Conservation (phyloP, 2,329 filamentous ascomycete species). For the Biscogniauxia sp. region DNA sequence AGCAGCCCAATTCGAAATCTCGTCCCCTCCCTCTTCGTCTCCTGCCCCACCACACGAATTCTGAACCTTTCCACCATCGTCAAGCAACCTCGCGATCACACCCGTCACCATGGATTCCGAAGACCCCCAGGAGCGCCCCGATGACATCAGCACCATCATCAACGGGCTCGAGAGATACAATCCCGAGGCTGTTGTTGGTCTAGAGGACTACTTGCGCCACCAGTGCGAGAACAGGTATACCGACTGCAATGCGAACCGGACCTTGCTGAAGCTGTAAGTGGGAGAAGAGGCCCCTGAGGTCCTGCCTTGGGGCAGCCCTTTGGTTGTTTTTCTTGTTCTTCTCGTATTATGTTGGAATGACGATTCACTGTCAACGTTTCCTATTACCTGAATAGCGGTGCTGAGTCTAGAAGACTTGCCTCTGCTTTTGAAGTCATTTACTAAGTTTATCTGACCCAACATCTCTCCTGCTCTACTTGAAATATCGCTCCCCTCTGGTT, state of each 20-base stretch:
- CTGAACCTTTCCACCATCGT: constrained; percentile 25
- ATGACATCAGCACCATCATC: constrained; percentile 89
- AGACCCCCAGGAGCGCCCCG: constrained; percentile 86
- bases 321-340: neutral
- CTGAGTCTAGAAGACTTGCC: constrained; percentile 54
- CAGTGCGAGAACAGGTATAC: constrained; percentile 95
- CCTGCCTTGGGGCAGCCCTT: too few species aligned
- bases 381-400: constrained; percentile 85
- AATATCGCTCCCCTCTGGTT: neutral
- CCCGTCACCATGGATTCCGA: constrained; percentile 64
- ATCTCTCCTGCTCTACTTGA: constrained; percentile 4
- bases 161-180: constrained; percentile 98
- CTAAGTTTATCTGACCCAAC: constrained; percentile 71
- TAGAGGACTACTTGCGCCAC: constrained; percentile 91
- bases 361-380: constrained; percentile 88
- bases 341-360: constrained; percentile 49
- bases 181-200: constrained; percentile 87
- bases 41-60: constrained; percentile 30
- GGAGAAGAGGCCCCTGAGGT: constrained; percentile 4
- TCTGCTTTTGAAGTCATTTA: constrained; percentile 64
- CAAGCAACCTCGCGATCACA: constrained; percentile 24
- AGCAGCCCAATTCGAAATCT: constrained; percentile 28
- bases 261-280: constrained; percentile 90
- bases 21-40: constrained; percentile 4
- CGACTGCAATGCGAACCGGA: constrained; percentile 96